Evolutionary conservation across 352 stramenopile species (phyloP).

Genomic region (Hyaloperonospora brassicae): DNA sequence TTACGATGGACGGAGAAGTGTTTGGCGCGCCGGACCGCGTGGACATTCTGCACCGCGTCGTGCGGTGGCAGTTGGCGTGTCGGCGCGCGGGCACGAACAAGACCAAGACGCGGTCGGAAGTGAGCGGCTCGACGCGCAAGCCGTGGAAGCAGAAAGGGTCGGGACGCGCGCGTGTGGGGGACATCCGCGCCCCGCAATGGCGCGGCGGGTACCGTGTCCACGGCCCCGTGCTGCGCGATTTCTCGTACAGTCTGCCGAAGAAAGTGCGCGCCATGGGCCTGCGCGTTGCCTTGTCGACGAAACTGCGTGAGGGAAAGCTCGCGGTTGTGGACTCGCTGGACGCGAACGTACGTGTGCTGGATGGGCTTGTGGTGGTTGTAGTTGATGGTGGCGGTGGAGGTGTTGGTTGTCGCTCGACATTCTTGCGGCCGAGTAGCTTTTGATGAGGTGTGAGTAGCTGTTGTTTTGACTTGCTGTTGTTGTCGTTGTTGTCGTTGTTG

Average conservation of each 20-base stretch:
- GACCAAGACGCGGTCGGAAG: conserved; percentile 83
- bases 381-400: no score
- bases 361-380: no score
- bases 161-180: conserved; percentile 77
- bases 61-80: conserved; percentile 82
- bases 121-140: conserved; percentile 83
- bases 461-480: not conserved
- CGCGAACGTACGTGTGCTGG: conserved; percentile 43
- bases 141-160: conserved; percentile 86
- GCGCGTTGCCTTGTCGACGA: conserved; percentile 77
- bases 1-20: conserved; percentile 62
- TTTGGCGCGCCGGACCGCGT: conserved; percentile 72
- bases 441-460: not conserved
- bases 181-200: conserved; percentile 81
- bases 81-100: conserved; percentile 82
- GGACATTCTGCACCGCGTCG: conserved; percentile 84
- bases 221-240: conserved; percentile 76
- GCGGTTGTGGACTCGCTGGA: conserved; percentile 72
- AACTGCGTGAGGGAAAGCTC: conserved; percentile 82
- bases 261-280: conserved; percentile 85
- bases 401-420: no score
- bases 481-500: not conserved
- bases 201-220: conserved; percentile 80
- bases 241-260: conserved; percentile 83
- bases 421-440: no score